Conservation (phyloP, 2,329 filamentous ascomycete genomes). For the Trichoderma breve region DNA sequence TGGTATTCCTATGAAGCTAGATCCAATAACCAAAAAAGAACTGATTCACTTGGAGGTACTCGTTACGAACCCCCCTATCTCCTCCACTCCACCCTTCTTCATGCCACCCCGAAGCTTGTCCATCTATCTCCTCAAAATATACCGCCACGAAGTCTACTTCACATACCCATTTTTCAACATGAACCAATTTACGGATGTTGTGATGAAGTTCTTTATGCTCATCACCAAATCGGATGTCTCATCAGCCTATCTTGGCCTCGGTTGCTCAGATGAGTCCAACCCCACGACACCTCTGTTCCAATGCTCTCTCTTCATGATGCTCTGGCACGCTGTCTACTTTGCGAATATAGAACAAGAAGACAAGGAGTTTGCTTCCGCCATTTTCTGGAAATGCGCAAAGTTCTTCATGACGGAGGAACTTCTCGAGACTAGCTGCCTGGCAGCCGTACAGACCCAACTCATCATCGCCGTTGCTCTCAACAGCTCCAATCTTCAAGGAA, state of each 20-base stretch:
- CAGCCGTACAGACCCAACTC: conserved; percentile 41
- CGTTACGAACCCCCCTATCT: not conserved
- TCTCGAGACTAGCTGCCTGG: conserved; percentile 37
- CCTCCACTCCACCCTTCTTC: not conserved
- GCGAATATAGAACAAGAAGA: conserved; percentile 31
- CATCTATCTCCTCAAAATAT: conserved; percentile 41
- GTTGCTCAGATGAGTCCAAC: conserved; percentile 26
- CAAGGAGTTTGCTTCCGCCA: conserved; percentile 24
- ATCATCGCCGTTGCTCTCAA: conserved; percentile 40
- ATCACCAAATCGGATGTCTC: not conserved
- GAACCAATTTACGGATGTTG: conserved; percentile 40
- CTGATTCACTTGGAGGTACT: not conserved
- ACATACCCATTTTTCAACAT: conserved; percentile 46
- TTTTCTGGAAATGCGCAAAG: conserved; percentile 37
- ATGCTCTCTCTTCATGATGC: conserved; percentile 42
- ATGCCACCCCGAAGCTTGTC: conserved; percentile 41
- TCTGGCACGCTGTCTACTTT: conserved; percentile 42
- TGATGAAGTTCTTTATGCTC: conserved; percentile 39
- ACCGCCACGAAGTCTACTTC: conserved; percentile 40
- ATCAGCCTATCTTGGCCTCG: conserved; percentile 34
- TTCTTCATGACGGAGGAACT: conserved; percentile 33
- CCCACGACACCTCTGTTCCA: conserved; percentile 40
- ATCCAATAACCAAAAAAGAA: not conserved
- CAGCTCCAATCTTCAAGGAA: conserved; percentile 39
- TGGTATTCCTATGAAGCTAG: not conserved